Evolutionary conservation across 306 rosid genomes (phyloP).

Genomic region (Rosa multiflora): DNA sequence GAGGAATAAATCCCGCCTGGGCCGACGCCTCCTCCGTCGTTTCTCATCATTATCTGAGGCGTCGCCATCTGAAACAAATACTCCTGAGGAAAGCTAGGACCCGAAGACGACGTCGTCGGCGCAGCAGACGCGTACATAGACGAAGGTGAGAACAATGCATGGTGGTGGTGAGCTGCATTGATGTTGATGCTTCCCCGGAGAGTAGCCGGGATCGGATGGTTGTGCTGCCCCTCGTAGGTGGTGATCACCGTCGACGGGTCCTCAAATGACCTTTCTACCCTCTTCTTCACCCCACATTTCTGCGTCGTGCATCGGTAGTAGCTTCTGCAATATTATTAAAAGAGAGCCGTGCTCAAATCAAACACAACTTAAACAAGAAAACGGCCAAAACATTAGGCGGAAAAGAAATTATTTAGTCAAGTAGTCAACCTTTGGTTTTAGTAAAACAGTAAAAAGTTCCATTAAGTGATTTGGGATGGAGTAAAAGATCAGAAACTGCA

Average conservation of each 20-base stretch:
- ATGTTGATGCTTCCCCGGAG: slow-evolving; percentile 43
- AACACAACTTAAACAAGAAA: slow-evolving; percentile 3
- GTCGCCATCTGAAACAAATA: slow-evolving; percentile 4
- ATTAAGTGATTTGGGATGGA: neutral
- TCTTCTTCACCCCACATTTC: slow-evolving; percentile 79
- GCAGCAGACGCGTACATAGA: neutral
- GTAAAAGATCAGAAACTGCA: neutral
- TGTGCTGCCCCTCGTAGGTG: slow-evolving; percentile 87
- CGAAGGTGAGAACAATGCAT: slow-evolving; percentile 55
- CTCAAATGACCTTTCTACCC: slow-evolving; percentile 74
- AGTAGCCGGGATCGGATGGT: slow-evolving; percentile 78
- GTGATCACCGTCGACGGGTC: slow-evolving; percentile 80
- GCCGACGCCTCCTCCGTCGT: slow-evolving; percentile 2
- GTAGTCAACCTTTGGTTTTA: slow-evolving; percentile 2
- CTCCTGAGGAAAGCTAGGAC: slow-evolving; percentile 2
- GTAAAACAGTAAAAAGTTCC: neutral
- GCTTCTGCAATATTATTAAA: slow-evolving; percentile 44
- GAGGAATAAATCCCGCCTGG: neutral
- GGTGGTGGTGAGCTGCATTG: slow-evolving; percentile 38
- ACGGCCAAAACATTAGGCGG: neutral
- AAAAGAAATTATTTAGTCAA: neutral
- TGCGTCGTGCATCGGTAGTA: slow-evolving; percentile 86
- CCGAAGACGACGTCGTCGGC: neutral
- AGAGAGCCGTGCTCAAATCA: slow-evolving; percentile 14
- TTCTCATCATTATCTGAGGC: slow-evolving; percentile 8